Evolutionary conservation across 352 stramenopile genomes (phyloP).

Genomic region (Globisporangium okanoganense): DNA sequence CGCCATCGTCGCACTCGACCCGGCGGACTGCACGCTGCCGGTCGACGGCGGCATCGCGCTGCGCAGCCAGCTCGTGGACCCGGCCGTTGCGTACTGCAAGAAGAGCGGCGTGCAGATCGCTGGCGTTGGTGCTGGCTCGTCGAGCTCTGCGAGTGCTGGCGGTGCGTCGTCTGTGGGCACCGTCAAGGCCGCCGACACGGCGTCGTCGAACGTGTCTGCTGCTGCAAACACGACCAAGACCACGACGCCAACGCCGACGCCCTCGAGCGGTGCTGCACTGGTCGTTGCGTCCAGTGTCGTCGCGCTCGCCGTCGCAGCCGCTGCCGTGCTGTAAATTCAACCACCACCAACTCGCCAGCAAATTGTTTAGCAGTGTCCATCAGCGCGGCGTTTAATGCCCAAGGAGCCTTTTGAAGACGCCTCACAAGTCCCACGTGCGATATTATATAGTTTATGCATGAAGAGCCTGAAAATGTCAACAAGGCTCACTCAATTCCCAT

Average conservation of each 20-base stretch:
- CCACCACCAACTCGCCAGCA: neutral
- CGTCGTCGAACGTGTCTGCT: neutral
- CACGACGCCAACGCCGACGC: neutral
- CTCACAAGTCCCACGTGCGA: too few species aligned
- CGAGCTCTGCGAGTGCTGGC: neutral
- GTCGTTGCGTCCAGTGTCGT: neutral
- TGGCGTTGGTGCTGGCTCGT: neutral
- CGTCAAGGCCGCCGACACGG: conserved; percentile 6
- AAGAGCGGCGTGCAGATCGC: conserved; percentile 20
- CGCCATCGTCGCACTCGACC: conserved; percentile 31
- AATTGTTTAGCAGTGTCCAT: neutral
- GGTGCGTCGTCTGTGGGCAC: conserved; percentile 7
- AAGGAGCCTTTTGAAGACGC: neutral
- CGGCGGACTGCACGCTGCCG: conserved; percentile 31
- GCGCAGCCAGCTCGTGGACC: conserved; percentile 40
- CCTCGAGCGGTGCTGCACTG: neutral
- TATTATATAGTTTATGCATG: too few species aligned
- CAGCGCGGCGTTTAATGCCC: neutral
- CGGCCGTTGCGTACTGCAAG: conserved; percentile 30
- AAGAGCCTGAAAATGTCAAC: neutral
- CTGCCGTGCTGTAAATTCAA: neutral
- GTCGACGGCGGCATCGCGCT: conserved; percentile 30
- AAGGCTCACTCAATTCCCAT: neutral
- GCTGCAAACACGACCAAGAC: neutral
- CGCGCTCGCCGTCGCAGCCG: neutral